phyloP scores from a whole-genome alignment of 2,329 filamentous ascomycete genomes.

The Iodosphaeria phyllophila region DNA sequence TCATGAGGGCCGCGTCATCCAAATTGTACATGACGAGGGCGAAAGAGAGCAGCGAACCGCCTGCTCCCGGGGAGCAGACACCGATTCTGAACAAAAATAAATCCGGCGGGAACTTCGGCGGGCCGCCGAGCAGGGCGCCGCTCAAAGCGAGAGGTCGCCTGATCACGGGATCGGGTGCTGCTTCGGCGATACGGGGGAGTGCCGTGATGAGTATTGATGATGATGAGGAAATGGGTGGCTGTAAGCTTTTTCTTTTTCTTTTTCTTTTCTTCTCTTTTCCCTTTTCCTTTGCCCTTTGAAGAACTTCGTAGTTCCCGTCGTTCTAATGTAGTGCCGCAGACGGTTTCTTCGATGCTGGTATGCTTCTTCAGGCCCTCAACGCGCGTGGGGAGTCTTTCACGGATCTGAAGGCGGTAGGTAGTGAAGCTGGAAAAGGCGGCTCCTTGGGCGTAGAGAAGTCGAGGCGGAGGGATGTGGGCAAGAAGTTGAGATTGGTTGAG shows the following conservation, averaged over 20 bases:
- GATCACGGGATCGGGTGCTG: constrained; percentile 46
- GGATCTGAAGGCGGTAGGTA: constrained; percentile 29
- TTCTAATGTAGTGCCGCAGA: constrained; percentile 32
- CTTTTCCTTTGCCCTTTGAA: neutral
- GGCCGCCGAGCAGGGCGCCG: constrained; percentile 11
- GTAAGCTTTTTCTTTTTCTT: constrained; percentile 38
- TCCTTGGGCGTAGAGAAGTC: no score
- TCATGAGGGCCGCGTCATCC: constrained; percentile 17
- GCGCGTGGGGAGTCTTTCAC: constrained; percentile 40
- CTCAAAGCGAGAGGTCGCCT: constrained; percentile 56
- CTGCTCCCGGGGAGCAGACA: no score
- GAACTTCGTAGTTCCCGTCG: constrained; percentile 2
- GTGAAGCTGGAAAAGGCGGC: no score
- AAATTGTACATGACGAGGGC: constrained; percentile 34
- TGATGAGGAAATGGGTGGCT: constrained; percentile 80
- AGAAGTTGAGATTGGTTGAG: constrained; percentile 53
- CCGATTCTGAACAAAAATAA: neutral
- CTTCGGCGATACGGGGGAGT: constrained; percentile 22
- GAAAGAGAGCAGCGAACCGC: constrained; percentile 22
- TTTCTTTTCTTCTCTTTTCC: constrained; percentile 1
- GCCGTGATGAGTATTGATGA: constrained; percentile 46
- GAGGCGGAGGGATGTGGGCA: constrained; percentile 49
- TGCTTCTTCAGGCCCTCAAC: constrained; percentile 78
- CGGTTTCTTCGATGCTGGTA: constrained; percentile 93
- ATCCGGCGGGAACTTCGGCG: no score